These are phyloP conservation scores for Plectosphaerella cucumerina DNA, from an alignment of 2,329 filamentous ascomycete genomes.

Conservation along the genomic window DNA sequence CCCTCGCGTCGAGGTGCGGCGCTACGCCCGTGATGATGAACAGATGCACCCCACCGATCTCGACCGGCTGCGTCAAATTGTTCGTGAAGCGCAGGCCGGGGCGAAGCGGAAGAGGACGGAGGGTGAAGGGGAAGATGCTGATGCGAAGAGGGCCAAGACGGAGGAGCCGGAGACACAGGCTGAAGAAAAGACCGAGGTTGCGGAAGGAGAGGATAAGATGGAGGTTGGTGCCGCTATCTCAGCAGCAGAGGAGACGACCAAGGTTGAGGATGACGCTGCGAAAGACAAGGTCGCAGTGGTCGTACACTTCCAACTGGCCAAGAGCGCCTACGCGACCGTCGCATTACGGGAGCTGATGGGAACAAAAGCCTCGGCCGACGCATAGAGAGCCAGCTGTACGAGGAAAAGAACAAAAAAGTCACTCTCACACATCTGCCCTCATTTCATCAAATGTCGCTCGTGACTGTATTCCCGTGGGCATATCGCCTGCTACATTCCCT, in stretches of 20 bases:
- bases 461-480: no score
- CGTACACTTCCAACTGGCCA: constrained; percentile 70
- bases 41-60: constrained; percentile 89
- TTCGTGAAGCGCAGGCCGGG: constrained; percentile 23
- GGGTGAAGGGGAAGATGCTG: constrained; percentile 15
- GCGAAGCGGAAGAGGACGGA: constrained; percentile 11
- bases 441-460: no score
- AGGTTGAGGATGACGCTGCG: constrained; percentile 12
- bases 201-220: constrained; percentile 6
- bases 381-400: not conserved
- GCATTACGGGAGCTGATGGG: constrained; percentile 73
- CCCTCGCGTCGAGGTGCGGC: constrained; percentile 64
- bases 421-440: no score
- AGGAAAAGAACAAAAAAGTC: no score
- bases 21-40: constrained; percentile 67
- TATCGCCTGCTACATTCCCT: no score
- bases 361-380: constrained; percentile 16
- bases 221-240: constrained; percentile 15
- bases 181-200: constrained; percentile 12
- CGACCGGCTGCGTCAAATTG: constrained; percentile 55
- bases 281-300: constrained; percentile 60
- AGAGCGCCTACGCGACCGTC: constrained; percentile 83
- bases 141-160: constrained; percentile 15
- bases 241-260: constrained; percentile 17
- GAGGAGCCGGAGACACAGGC: constrained; percentile 10